Base-by-base conservation (phyloP, 2,329 filamentous ascomycete genomes). In the Tolypocladium cylindrosporum region DNA sequence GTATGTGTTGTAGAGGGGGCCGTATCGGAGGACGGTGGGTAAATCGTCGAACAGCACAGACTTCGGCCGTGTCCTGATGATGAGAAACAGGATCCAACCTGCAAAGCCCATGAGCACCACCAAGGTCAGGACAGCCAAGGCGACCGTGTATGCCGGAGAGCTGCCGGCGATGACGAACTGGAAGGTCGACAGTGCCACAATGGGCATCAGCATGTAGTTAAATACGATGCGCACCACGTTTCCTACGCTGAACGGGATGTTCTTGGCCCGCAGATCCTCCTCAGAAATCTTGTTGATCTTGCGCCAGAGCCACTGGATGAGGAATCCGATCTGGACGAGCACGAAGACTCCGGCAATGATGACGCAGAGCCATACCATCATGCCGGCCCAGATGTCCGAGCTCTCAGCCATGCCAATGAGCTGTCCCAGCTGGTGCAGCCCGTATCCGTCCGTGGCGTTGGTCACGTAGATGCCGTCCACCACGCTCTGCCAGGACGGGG, bases 1-100 rank as follows among this genome's bases (percentile, higher is more conserved):
- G 71, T 96, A 97, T 0, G 94, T 99, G 74, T 99, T 99, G 74
- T 99, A 99, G 9, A 99, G 78, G 6, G 94, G 91, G 0, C 94
- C 94, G 66, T 96, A 97, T 1, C 91, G 81, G 2, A 99, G 79
- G 10, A 97, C 86, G 0, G 91, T 97, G 8, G 91, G 86, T 54
- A 99, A 79, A 67, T 97, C 91, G 72, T 99, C 94, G 70, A 97
- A 99, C 11, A 99, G 79, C 63, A 91, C 88, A 1, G 91, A 89
- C 60, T 91, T 87, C 7, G 92, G 92, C 62, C 89, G 86, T 1
- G 90, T 94, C 31, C 79, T 84, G 58, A 88, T 85, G 65, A 97
- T 93, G 55, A 96, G 79, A 67, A 84, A 85, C 54, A 96, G 83
- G 34, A 96, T 83, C 86, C 91, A 96, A 36, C 78, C 78, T 2